These are phyloP conservation scores for Umbelopsis sp. DNA, from an alignment of 192 early-diverging fungal species.

Conservation along the genomic window DNA sequence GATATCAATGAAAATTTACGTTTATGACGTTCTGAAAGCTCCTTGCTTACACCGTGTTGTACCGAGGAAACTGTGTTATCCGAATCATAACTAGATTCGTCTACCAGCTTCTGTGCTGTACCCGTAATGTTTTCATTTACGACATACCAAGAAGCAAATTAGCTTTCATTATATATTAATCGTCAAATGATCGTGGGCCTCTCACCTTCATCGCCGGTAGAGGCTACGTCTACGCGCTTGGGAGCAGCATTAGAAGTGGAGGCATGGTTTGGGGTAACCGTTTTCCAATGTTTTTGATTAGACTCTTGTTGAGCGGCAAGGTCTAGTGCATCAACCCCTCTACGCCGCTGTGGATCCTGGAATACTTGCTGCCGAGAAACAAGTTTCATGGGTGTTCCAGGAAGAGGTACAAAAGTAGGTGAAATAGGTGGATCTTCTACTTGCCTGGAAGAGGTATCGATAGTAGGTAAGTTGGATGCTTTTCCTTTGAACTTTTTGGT, in stretches of 20 bases:
- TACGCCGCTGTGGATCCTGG: neutral
- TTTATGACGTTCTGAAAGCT: neutral
- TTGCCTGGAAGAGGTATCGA: neutral
- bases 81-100: neutral
- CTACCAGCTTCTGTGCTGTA: neutral
- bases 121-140: neutral
- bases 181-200: too few relatives aligned
- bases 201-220: neutral
- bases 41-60: neutral
- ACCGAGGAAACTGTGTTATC: neutral
- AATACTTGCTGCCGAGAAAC: neutral
- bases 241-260: neutral
- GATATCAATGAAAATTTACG: neutral
- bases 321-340: slow-evolving; percentile 2
- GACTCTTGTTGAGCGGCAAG: neutral
- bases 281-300: slow-evolving; percentile 3
- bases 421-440: neutral
- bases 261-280: neutral
- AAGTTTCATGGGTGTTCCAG: neutral
- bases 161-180: neutral
- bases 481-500: neutral
- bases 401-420: neutral
- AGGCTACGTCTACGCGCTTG: neutral
- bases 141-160: neutral
- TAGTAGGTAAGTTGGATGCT: neutral